Base-by-base conservation (phyloP, 2,329 filamentous ascomycete genomes). In the Penicillium brasilianum region DNA sequence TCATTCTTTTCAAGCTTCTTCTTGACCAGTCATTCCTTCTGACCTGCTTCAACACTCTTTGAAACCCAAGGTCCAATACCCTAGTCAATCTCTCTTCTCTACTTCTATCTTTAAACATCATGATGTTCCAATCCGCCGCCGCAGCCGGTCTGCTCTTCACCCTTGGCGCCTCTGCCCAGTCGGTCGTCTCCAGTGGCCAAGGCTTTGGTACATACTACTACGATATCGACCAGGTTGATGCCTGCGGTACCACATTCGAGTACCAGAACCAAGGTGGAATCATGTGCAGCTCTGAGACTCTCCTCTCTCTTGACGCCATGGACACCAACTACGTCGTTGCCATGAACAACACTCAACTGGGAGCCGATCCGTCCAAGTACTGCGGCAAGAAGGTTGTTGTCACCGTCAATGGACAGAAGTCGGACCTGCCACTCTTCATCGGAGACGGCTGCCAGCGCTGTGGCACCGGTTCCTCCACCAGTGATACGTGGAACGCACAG, bases 161-260 rank as follows among this genome's bases (percentile, higher is more conserved):
- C 7, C n/a, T 52, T n/a, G 32, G 50, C 50, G 50, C 32, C n/a
- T 36, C 30, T 39, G 50, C 50, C 20, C 50, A 52, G 50, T 36
- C 20, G 9, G 30, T 22, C 20, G 37, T 55, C 16, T 55, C 6
- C 25, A 55, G 53, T n/a, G 39, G 53, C 22, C 3, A 58, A 14
- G 63, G 63, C 9, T 64, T 64, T 25, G 59, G 61, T 18, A 66
- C 58, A 20, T 66, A 66, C 57, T 66, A 64, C 54, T 66, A 64
- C 20, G 63, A 65, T 22, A 39, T 65, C 22, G 22, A 60, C 22
- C 30, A 63, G 8, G 48, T 65, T 18, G 48, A 59, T 16, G 55
- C 52, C n/a, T 65, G 63, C 28, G 60, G 58, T 39, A 63, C 63
- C 34, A 20, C 50, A 11, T 65, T 65, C 28, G 3, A 50, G 16